Base-by-base conservation (phyloP, 2,329 filamentous ascomycete genomes). In the Curvularia verruculosa region DNA sequence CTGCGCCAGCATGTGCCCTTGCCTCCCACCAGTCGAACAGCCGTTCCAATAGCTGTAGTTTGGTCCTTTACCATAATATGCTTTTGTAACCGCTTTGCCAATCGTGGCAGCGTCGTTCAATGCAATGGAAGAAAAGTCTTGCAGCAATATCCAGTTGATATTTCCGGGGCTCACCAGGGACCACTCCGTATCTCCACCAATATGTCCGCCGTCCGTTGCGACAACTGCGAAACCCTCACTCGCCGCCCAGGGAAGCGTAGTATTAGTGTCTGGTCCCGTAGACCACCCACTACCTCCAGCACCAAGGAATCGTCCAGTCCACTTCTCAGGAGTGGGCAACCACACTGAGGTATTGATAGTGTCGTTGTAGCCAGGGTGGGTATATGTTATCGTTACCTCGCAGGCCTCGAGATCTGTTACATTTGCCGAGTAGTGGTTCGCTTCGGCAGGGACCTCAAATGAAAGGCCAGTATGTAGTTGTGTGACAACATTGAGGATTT, bases 351-450 rank as follows among this genome's bases (percentile, higher is more conserved):
- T 62, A 2, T 64, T 52, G 19, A 70, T 63, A 5, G 53, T 49
- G 45, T 70, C 68, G 7, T 59, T 48, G n/a, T 58, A 59, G 1
- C 56, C 59, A 13, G 58, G 56, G 43, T 71, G 66, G 3, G 62
- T 67, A 19, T 76, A 75, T 1, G 68, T 73, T 24, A 78, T 60
- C 5, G 67, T 74, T 39, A 78, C 58, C 46, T 77, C 72, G 66
- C 77, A 78, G 49, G 73, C 74, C 19, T 56, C 21, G 6, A 63
- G 58, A 7, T 40, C 28, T 5, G 28, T 57, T 15, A 61, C 43
- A 15, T 57, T 54, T 12, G 34, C 49, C 13, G 58, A 36, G 21
- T 56, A 61, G 26, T 63, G 58, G 36, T 63, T 63, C 10, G 58
- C 48, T 8, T 51, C 53, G 12, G 43, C 41, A 2, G 54, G 52